Base-by-base conservation (phyloP, 2,329 filamentous ascomycete species). In the Sporothrix globosa region DNA sequence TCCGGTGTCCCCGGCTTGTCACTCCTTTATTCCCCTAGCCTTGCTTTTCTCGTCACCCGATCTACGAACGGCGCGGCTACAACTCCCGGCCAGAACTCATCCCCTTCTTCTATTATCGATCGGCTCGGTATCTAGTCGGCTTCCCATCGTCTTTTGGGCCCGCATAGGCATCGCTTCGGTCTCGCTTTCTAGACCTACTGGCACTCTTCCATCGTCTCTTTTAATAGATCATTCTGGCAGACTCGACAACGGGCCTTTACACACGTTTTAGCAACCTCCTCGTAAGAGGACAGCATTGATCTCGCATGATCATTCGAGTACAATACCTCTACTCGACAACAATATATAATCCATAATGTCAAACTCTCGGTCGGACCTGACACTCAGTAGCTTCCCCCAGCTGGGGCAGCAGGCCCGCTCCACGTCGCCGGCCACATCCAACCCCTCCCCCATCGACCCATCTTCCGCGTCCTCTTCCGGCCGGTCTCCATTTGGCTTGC, bases 291-390 rank as follows among this genome's bases (percentile, higher is more conserved):
- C n/a, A 46, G 41, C 53, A 46, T 60, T 24, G 41, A 39, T 50
- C 27, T 61, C 21, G 27, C 44, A 61, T 69, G 67, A 61, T 39
- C n/a, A 44, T 34, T 44, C 17, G 48, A 56, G 11, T 44, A 14
- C 68, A 52, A 13, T 21, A 52, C n/a, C 11, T 27, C 39, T 46
- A 27, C 56, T 39, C 34, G 39, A 63, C 19, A 48, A n/a, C n/a
- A 82, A 82, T 81, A 82, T 78, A 83, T 92, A 93, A 93, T 93
- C 85, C 87, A 93, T 95, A 93, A 97, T 97, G 93, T 91, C 92
- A 85, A 92, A 88, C 83, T 86, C 90, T 81, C 91, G 93, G 87
- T 88, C 92, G 78, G 92, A 97, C 80, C 92, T 96, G 84, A 91
- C 90, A 79, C 88, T 96, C 81, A 92, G 92, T 83, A 94, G 92